Conservation (phyloP, 208 protist species). For the Trypanosoma avium region DNA sequence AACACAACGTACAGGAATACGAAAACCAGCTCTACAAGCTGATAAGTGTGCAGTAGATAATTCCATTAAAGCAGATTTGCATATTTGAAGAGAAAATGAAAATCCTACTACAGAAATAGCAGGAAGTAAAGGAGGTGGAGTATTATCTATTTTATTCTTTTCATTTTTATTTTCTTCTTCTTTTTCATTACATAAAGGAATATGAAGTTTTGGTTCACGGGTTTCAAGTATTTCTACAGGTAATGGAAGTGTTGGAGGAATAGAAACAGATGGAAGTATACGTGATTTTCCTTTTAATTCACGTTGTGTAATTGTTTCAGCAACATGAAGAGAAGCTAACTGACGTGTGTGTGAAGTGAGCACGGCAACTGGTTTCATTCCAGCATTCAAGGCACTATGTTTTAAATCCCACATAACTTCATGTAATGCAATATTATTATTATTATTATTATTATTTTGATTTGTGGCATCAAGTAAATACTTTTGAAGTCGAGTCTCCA, state of each 20-base stretch:
- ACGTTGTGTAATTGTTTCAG: slow-evolving; percentile 1
- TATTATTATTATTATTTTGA: not conserved
- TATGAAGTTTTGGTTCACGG: slow-evolving; percentile 1
- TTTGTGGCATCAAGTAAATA: slow-evolving; percentile 19
- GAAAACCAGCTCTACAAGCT: slow-evolving; percentile 14
- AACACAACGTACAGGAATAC: slow-evolving; percentile 16
- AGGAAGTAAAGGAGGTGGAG: not conserved
- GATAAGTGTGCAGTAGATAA: slow-evolving; percentile 27
- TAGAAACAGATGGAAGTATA: slow-evolving; percentile 6
- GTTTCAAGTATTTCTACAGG: slow-evolving; percentile 14
- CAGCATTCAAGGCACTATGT: not conserved
- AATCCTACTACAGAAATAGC: slow-evolving; percentile 3
- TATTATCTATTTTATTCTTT: not conserved
- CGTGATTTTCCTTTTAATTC: not conserved
- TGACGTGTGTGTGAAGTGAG: slow-evolving; percentile 12
- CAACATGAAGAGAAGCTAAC: slow-evolving; percentile 11
- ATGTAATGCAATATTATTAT: slow-evolving; percentile 1
- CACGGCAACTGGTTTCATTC: not conserved
- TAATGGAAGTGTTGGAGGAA: slow-evolving; percentile 17
- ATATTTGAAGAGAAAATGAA: slow-evolving; percentile 19
- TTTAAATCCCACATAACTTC: slow-evolving; percentile 20
- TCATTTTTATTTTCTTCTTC: not conserved
- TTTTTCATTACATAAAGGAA: not conserved
- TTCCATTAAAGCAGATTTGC: slow-evolving; percentile 29
- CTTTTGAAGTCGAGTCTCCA: slow-evolving; percentile 28